phyloP scores from a whole-genome alignment of 768 basidiomycete species.

The Postia placenta region DNA sequence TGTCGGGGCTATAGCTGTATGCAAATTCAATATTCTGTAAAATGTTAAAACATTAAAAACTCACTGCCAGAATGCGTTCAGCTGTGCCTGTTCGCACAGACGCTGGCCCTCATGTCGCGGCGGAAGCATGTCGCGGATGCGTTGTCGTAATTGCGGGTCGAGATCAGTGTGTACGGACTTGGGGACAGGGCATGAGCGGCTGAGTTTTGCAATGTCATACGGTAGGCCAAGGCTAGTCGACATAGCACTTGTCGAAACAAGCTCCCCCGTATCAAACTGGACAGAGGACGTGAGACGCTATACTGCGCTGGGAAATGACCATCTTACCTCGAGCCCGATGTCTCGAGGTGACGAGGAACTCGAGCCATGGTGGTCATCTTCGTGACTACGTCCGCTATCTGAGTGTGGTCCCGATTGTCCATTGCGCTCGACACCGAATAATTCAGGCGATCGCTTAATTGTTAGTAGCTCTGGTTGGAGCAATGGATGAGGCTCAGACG shows the following conservation, averaged over 20 bases:
- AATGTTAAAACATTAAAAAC: conserved; percentile 22
- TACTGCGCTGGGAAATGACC: not conserved
- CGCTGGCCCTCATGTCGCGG: conserved; percentile 49
- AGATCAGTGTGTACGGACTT: conserved; percentile 40
- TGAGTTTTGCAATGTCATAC: conserved; percentile 49
- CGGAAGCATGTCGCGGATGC: conserved; percentile 59
- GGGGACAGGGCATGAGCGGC: conserved; percentile 64
- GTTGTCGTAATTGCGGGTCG: conserved; percentile 55
- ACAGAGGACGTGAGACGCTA: not conserved
- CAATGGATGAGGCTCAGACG: conserved; percentile 47
- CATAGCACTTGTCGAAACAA: not conserved
- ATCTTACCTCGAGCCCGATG: conserved; percentile 16
- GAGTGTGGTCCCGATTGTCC: conserved; percentile 5
- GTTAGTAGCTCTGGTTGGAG: conserved; percentile 49
- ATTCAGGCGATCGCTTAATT: conserved; percentile 62
- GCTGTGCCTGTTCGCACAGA: conserved; percentile 57
- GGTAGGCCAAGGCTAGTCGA: conserved; percentile 12
- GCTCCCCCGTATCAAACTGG: not conserved
- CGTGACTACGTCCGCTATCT: conserved; percentile 3
- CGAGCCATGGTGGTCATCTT: conserved; percentile 9
- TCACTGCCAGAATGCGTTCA: conserved; percentile 71
- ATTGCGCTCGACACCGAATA: conserved; percentile 27
- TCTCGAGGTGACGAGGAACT: conserved; percentile 11
- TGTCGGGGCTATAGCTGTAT: conserved; percentile 45
- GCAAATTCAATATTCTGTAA: conserved; percentile 1